A percentile compares a stretch with the other conserved stretches of the same genome.
These are phyloP conservation scores for Paragyromitra xinjiangensis DNA, from an alignment of 495 filamentous ascomycete genomes.

Conservation along the genomic window DNA sequence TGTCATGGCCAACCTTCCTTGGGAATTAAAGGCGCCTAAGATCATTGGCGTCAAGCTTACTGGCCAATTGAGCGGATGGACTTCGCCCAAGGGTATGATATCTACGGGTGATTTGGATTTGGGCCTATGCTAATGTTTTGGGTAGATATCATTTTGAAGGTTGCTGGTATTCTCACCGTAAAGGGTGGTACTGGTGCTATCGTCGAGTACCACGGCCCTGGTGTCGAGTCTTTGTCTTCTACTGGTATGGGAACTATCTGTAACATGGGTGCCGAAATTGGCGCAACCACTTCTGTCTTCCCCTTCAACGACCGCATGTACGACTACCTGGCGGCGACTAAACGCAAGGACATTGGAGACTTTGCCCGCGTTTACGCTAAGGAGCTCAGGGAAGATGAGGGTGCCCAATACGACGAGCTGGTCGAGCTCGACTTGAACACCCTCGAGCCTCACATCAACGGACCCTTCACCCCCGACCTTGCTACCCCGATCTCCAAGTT, in stretches of 20 bases:
- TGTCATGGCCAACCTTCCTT: conserved; percentile 97
- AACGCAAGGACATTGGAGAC: conserved; percentile 88
- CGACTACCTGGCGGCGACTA: conserved; percentile 92
- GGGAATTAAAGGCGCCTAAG: conserved; percentile 98
- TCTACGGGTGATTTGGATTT: conserved; percentile 13
- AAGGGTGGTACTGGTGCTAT: conserved; percentile 98
- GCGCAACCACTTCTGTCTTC: conserved; percentile 97
- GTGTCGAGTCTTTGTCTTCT: conserved; percentile 71
- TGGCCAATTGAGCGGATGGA: conserved; percentile 90
- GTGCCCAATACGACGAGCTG: conserved; percentile 94
- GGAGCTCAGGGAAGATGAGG: conserved; percentile 89
- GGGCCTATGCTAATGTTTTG: conserved; percentile 43
- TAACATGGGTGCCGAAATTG: conserved; percentile 73
- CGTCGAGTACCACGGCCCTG: conserved; percentile 92
- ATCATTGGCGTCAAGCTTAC: conserved; percentile 95
- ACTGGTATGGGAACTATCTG: conserved; percentile 76
- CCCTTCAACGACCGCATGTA: conserved; percentile 98
- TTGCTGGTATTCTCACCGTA: conserved; percentile 95
- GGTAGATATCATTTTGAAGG: conserved; percentile 94
- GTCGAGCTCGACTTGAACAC: conserved; percentile 94
- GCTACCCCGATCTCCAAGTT: conserved; percentile 98
- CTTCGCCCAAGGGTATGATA: conserved; percentile 78
- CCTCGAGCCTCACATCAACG: conserved; percentile 98
- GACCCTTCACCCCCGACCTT: conserved; percentile 99
- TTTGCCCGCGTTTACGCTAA: conserved; percentile 84